Percentiles rank a stretch among this genome's conserved stretches.
phyloP scores from a whole-genome alignment of 768 basidiomycete species.

The Holtermannia corniformis region DNA sequence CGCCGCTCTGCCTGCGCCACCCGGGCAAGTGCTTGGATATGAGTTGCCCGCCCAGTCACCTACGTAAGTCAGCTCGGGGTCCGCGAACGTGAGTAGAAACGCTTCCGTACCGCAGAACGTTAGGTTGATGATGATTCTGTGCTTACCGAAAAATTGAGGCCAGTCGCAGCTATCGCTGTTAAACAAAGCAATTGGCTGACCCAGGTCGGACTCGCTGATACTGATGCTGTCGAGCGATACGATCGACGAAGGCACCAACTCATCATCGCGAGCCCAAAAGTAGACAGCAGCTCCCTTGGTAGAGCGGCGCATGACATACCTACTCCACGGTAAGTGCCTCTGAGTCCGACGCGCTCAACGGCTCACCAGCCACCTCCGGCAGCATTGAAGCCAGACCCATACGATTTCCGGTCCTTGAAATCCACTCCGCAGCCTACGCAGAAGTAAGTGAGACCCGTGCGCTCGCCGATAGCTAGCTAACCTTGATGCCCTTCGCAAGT shows the following conservation, averaged over 20 bases:
- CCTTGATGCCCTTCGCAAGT: conserved; percentile 45
- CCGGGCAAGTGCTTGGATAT: too few relatives aligned
- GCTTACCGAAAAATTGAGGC: conserved; percentile 39
- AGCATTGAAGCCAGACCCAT: conserved; percentile 20
- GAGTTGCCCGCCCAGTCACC: too few relatives aligned
- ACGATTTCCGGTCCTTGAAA: conserved; percentile 21
- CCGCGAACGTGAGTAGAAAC: too few relatives aligned
- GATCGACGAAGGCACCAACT: too few relatives aligned
- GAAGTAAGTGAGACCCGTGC: too few relatives aligned
- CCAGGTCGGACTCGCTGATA: conserved; percentile 28
- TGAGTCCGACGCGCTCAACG: too few relatives aligned
- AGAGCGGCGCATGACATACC: conserved; percentile 45
- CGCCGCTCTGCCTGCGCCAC: background rate
- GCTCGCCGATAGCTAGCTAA: too few relatives aligned
- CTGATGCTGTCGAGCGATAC: conserved; percentile 12
- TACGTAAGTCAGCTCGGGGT: too few relatives aligned
- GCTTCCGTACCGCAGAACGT: conserved; percentile 37
- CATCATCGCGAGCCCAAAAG: background rate
- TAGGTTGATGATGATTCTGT: conserved; percentile 49
- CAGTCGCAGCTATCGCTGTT: too few relatives aligned
- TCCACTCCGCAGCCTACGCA: conserved; percentile 58
- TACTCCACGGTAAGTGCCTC: too few relatives aligned
- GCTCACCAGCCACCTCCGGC: conserved; percentile 54
- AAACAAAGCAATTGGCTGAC: conserved; percentile 29
- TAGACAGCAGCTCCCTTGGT: conserved; percentile 17